These are phyloP conservation scores for Canavalia gladiata DNA, from an alignment of 306 rosid genomes.

Conservation along the genomic window DNA sequence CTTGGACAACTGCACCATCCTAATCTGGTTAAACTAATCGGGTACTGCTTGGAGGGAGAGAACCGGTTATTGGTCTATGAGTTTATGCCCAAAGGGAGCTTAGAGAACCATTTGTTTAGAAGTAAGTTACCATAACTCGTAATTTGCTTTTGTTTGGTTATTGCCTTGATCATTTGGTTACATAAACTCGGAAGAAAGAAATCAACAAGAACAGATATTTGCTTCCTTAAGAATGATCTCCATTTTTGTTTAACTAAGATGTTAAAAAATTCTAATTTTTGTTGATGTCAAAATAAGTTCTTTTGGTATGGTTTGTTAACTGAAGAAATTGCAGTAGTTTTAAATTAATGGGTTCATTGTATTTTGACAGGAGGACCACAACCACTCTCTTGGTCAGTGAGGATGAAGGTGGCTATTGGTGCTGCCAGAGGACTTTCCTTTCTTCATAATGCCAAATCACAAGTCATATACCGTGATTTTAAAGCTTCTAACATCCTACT, in stretches of 20 bases:
- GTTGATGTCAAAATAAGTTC: conserved; percentile 4
- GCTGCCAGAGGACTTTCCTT: conserved; percentile 95
- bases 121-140: conserved; percentile 59
- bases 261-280: conserved; percentile 19
- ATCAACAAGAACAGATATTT: neutral
- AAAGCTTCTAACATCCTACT: conserved; percentile 94
- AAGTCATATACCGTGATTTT: conserved; percentile 96
- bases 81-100: conserved; percentile 96
- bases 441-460: conserved; percentile 93
- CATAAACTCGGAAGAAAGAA: conserved; percentile 15
- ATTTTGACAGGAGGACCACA: conserved; percentile 82
- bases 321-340: neutral
- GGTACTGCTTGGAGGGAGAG: conserved; percentile 94
- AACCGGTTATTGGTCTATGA: conserved; percentile 90
- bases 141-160: conserved; percentile 7
- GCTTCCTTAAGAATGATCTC: conserved; percentile 6
- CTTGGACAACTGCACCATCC: conserved; percentile 91
- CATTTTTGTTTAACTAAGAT: conserved; percentile 4
- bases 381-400: conserved; percentile 86
- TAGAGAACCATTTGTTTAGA: conserved; percentile 94
- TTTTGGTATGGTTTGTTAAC: neutral
- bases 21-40: conserved; percentile 88
- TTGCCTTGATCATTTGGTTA: conserved; percentile 2
- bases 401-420: conserved; percentile 94
- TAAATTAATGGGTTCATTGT: conserved; percentile 34